These are phyloP conservation scores for Phaeoacremonium minimum DNA, from an alignment of 2,329 filamentous ascomycete species.

Conservation along the genomic window DNA sequence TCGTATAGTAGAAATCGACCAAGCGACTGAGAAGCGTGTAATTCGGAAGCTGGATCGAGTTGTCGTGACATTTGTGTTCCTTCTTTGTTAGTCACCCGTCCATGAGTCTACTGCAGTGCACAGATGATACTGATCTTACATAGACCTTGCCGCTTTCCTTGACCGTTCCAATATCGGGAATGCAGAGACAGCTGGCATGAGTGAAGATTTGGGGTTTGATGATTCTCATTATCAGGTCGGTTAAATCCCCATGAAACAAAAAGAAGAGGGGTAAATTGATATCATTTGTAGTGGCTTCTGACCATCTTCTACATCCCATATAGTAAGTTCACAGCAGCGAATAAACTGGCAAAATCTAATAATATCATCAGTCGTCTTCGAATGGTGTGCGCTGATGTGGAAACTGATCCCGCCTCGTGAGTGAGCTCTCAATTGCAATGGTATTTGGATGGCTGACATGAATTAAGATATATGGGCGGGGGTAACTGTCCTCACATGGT, in stretches of 20 bases:
- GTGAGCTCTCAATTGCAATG: conserved; percentile 9
- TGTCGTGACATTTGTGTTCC: conserved; percentile 24
- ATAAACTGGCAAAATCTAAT: no score
- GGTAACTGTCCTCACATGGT: conserved; percentile 18
- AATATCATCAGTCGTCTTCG: conserved; percentile 27
- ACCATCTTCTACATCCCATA: conserved; percentile 41
- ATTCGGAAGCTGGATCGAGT: conserved; percentile 26
- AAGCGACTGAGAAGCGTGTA: conserved; percentile 23
- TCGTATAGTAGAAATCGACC: conserved; percentile 17
- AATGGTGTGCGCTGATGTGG: conserved; percentile 37
- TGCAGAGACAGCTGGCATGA: conserved; percentile 29
- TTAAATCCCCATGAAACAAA: conserved; percentile 3
- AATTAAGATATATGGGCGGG: conserved; percentile 20
- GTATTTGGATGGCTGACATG: background rate
- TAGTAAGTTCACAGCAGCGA: conserved; percentile 24
- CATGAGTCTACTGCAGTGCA: background rate
- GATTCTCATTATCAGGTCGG: conserved; percentile 30
- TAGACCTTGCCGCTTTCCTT: conserved; percentile 28
- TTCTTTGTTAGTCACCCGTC: conserved; percentile 17
- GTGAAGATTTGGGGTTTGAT: conserved; percentile 26
- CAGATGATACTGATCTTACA: background rate
- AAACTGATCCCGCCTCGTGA: conserved; percentile 32
- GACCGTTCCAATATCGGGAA: conserved; percentile 35
- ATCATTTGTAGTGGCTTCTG: conserved; percentile 29
- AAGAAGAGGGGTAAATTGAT: background rate